Evolutionary conservation across 495 filamentous ascomycete genomes (phyloP).

Genomic region (Aspergillus indologenus): DNA sequence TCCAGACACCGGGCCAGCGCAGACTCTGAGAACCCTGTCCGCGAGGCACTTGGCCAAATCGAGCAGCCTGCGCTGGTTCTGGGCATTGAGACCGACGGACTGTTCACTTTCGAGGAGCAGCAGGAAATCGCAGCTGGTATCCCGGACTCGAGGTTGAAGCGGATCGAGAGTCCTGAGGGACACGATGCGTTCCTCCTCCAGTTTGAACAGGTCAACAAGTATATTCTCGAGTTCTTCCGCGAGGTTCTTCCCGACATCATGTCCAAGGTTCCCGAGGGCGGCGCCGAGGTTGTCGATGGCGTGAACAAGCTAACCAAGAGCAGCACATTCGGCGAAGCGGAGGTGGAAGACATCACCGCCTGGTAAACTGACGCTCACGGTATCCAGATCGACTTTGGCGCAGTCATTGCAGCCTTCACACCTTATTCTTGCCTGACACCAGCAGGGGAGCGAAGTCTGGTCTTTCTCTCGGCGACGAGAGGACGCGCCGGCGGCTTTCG

Average conservation of each 20-base stretch:
- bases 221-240: constrained; percentile 80
- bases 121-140: constrained; percentile 84
- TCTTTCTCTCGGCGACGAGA: constrained; percentile 20
- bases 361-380: constrained; percentile 57
- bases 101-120: constrained; percentile 97
- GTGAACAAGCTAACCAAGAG: constrained; percentile 61
- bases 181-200: constrained; percentile 96
- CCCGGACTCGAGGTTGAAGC: constrained; percentile 69
- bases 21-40: constrained; percentile 50
- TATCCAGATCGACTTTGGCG: constrained; percentile 16
- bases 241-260: constrained; percentile 86
- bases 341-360: constrained; percentile 95
- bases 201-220: constrained; percentile 91
- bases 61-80: constrained; percentile 85
- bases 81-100: constrained; percentile 89
- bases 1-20: constrained; percentile 61
- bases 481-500: constrained; percentile 17
- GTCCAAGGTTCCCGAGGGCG: constrained; percentile 52
- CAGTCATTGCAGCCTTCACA: constrained; percentile 36
- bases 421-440: constrained; percentile 6
- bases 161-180: constrained; percentile 89
- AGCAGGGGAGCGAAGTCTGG: constrained; percentile 6
- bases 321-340: constrained; percentile 89
- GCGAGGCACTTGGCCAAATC: constrained; percentile 73
- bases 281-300: constrained; percentile 32